Evolutionary conservation across 805 yeast species (phyloP).

Genomic region (Metschnikowia gruessii): DNA sequence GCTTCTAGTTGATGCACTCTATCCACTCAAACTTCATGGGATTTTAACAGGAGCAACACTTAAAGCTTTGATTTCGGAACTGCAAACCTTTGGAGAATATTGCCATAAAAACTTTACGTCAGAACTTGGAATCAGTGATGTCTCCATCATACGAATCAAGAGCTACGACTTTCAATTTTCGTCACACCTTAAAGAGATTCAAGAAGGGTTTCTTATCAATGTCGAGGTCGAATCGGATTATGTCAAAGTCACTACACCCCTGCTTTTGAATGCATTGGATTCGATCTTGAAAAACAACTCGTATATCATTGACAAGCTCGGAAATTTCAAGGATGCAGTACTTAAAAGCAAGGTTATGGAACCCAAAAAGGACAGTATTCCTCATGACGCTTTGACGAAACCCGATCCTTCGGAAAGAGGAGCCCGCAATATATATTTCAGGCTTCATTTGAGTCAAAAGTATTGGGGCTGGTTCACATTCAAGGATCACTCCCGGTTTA

Average conservation of each 20-base stretch:
- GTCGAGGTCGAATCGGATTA: conserved; percentile 27
- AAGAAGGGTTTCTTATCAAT: conserved; percentile 15
- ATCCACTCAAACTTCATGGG: conserved; percentile 12
- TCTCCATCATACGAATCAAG: conserved; percentile 24
- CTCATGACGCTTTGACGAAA: neutral
- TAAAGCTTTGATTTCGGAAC: neutral
- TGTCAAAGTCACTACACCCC: conserved; percentile 30
- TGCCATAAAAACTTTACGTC: conserved; percentile 17
- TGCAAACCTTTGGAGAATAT: conserved; percentile 2
- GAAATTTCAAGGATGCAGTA: conserved; percentile 5
- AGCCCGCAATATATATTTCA: conserved; percentile 20
- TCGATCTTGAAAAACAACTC: conserved; percentile 10
- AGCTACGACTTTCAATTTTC: conserved; percentile 25
- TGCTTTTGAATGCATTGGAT: conserved; percentile 21
- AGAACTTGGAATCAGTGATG: conserved; percentile 16
- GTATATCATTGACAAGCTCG: conserved; percentile 10
- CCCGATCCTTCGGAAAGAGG: neutral
- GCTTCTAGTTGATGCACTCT: conserved; percentile 7
- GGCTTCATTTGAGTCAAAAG: conserved; percentile 27
- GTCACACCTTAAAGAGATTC: conserved; percentile 14
- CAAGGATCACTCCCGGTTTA: conserved; percentile 29
- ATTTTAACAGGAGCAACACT: conserved; percentile 3
- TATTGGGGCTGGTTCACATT: conserved; percentile 37
- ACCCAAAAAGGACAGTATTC: neutral
- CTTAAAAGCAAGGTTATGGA: neutral